phyloP scores from a whole-genome alignment of 2,329 filamentous ascomycete genomes.

The Microsporum ferrugineum region DNA sequence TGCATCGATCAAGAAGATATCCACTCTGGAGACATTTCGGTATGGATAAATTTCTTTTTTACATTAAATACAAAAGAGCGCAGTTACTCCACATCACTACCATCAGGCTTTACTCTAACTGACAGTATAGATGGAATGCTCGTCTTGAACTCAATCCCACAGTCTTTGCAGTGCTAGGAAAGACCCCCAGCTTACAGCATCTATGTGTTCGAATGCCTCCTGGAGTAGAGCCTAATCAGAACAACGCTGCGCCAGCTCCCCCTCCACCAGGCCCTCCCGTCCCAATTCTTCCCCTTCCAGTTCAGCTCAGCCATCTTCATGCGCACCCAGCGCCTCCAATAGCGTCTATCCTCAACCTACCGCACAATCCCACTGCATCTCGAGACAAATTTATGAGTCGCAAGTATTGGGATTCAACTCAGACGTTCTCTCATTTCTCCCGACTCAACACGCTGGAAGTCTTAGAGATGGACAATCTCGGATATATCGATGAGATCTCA shows the following conservation, averaged over 20 bases:
- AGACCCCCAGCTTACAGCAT: conserved; percentile 41
- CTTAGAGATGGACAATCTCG: conserved; percentile 50
- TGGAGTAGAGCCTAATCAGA: conserved; percentile 28
- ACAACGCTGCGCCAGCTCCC: conserved; percentile 42
- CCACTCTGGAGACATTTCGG: conserved; percentile 46
- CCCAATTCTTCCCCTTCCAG: conserved; percentile 16
- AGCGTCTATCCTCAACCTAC: neutral
- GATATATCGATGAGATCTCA: conserved; percentile 46
- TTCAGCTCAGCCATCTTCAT: conserved; percentile 18
- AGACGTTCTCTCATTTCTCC: conserved; percentile 43
- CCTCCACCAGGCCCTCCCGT: conserved; percentile 31
- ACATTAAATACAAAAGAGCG: neutral
- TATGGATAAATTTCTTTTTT: conserved; percentile 22
- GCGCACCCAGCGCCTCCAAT: conserved; percentile 9
- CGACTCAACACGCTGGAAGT: conserved; percentile 44
- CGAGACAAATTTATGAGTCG: conserved; percentile 14
- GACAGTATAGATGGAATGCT: conserved; percentile 47
- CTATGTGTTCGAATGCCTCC: conserved; percentile 50
- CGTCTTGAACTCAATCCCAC: conserved; percentile 50
- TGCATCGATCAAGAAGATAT: conserved; percentile 46
- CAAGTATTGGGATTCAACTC: conserved; percentile 35
- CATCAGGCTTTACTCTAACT: neutral
- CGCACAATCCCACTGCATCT: neutral
- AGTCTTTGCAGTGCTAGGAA: conserved; percentile 47
- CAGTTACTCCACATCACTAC: neutral